Base-by-base conservation (phyloP, 2,329 filamentous ascomycete genomes). In the Colletotrichum godetiae region DNA sequence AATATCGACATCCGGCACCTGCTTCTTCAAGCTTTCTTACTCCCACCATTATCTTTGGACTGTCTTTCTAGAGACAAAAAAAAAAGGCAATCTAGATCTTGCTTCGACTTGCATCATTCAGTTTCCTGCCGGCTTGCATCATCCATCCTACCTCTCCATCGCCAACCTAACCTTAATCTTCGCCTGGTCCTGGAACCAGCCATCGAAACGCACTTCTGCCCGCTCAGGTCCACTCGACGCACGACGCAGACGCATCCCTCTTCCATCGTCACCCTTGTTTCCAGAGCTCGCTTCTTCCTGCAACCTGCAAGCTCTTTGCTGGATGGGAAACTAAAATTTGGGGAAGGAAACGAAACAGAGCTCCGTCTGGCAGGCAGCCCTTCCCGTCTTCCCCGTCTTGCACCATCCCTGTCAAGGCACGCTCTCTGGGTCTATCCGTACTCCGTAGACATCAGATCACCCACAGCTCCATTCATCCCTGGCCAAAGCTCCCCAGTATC, bases 301-400 rank as follows among this genome's bases (percentile, higher is more conserved):
- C 70, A 63, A 56, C 8, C 52, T 33, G 27, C 37, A 61, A 31
- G 19, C 37, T 42, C 37, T 42, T 19, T 19, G 67, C 42, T 49
- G 42, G 19, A 49, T n/a, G 19, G 19, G 19, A 29, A 53, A 33
- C 49, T 22, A n/a, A 29, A 53, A 42, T 49, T 22, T 46, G 49
- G 61, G 67, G 67, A 61, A 73, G 56, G 60, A 66, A 73, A 65
- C 70, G 67, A 71, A 71, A 66, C 67, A 70, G 31, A 33, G 53
- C 22, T 29, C 29, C 56, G 59, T 42, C 57, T 68, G 33, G 56
- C 71, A 71, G 61, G 60, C 49, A 66, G 49, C 49, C 46, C 29
- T 70, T 71, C 22, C 67, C 70, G 66, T 33, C 59, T 15, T 70
- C 66, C 59, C 42, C 60, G 67, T 65, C 57, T 55, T n/a, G 63